phyloP scores from a whole-genome alignment of 305 asterid genomes.

The Salvia sclarea region DNA sequence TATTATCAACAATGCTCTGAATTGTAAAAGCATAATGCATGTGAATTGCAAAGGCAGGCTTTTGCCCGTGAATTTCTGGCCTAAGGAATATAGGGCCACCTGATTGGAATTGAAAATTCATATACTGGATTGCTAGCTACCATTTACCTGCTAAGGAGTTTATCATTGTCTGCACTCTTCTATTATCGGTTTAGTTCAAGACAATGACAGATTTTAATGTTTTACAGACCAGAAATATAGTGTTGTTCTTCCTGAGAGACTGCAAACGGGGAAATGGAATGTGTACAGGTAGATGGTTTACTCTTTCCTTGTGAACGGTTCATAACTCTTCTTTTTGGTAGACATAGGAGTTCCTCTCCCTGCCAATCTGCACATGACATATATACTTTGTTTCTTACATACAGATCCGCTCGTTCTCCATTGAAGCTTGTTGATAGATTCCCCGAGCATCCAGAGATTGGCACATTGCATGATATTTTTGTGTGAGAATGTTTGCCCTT shows the following conservation, averaged over 20 bases:
- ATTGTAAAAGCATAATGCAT: neutral
- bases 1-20: neutral
- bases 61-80: neutral
- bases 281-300: conserved; percentile 71
- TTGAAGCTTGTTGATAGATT: conserved; percentile 73
- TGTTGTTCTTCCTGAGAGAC: conserved; percentile 91
- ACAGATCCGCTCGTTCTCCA: conserved; percentile 83
- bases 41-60: neutral
- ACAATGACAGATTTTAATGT: conserved; percentile 29
- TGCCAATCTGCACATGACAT: conserved; percentile 45
- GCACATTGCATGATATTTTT: conserved; percentile 85
- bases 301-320: conserved; percentile 22
- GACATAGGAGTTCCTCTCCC: neutral
- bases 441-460: conserved; percentile 80
- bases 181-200: conserved; percentile 20
- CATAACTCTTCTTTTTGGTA: conserved; percentile 8
- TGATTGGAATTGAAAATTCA: conserved; percentile 13
- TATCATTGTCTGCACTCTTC: neutral
- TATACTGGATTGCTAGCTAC: conserved; percentile 4
- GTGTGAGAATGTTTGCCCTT: conserved; percentile 55
- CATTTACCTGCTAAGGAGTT: conserved; percentile 8
- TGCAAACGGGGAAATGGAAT: conserved; percentile 95
- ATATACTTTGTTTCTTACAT: conserved; percentile 29
- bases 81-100: neutral
- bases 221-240: conserved; percentile 78